Conservation (phyloP, 2,329 filamentous ascomycete species). For the Coleophoma crateriformis region DNA sequence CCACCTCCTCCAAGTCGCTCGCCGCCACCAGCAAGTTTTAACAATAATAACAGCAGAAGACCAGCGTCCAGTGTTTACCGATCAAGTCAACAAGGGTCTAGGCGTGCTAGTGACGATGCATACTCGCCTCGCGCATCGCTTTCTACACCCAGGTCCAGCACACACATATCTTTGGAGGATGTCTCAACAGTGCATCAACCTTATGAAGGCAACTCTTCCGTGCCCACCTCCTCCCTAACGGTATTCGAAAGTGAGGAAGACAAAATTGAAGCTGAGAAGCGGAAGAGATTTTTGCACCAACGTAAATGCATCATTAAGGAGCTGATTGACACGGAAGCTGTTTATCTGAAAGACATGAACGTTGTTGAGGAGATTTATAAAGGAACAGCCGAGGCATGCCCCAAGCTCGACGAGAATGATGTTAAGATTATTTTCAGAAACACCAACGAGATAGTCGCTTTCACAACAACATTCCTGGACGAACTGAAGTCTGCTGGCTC, state of each 20-base stretch:
- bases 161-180: conserved; percentile 17
- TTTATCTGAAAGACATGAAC: conserved; percentile 92
- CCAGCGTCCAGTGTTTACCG: conserved; percentile 21
- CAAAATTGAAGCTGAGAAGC: conserved; percentile 42
- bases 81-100: conserved; percentile 21
- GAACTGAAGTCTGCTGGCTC: conserved; percentile 75
- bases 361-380: conserved; percentile 98
- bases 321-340: conserved; percentile 85
- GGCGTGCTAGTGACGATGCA: conserved; percentile 22
- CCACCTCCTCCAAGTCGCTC: conserved; percentile 9
- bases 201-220: conserved; percentile 6
- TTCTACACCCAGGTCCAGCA: conserved; percentile 25
- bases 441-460: conserved; percentile 81
- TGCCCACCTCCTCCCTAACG: conserved; percentile 2
- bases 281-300: conserved; percentile 69
- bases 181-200: conserved; percentile 2
- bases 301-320: conserved; percentile 85
- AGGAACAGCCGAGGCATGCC: conserved; percentile 77
- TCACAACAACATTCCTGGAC: conserved; percentile 74
- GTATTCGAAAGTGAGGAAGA: conserved; percentile 23
- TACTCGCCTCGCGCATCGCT: conserved; percentile 21
- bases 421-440: conserved; percentile 91
- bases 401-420: conserved; percentile 75
- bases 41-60: conserved; percentile 12
- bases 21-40: conserved; percentile 9